Evolutionary conservation across 2,329 filamentous ascomycete genomes (phyloP).

Genomic region (Cladosporium sp.): DNA sequence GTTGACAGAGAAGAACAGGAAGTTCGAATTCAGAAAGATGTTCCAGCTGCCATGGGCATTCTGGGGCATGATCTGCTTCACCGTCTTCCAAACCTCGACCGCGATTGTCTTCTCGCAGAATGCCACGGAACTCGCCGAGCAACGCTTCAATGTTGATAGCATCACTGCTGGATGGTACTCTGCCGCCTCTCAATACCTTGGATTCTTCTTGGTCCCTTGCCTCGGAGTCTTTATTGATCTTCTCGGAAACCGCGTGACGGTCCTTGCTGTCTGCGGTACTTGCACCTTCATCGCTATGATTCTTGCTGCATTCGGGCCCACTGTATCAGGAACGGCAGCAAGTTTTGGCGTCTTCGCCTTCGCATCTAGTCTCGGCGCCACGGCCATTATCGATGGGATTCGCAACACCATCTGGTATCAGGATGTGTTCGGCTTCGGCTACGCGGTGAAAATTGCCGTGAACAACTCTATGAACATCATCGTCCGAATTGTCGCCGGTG

Average conservation of each 20-base stretch:
- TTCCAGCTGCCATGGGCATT: slow-evolving; percentile 62
- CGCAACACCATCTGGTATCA: slow-evolving; percentile 63
- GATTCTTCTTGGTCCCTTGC: slow-evolving; percentile 61
- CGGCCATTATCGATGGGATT: slow-evolving; percentile 62
- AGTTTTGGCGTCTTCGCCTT: slow-evolving; percentile 63
- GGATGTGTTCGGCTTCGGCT: slow-evolving; percentile 62
- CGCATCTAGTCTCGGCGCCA: slow-evolving; percentile 58
- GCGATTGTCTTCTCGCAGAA: slow-evolving; percentile 59
- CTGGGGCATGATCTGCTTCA: slow-evolving; percentile 59
- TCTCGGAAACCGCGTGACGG: slow-evolving; percentile 54
- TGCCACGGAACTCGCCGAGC: slow-evolving; percentile 62
- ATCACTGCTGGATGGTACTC: slow-evolving; percentile 64
- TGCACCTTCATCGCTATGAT: slow-evolving; percentile 58
- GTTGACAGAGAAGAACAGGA: slow-evolving; percentile 62
- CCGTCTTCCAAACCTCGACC: slow-evolving; percentile 61
- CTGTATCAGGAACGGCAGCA: slow-evolving; percentile 56
- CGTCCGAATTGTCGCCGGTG: slow-evolving; percentile 58
- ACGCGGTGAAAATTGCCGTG: slow-evolving; percentile 62
- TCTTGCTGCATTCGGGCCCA: slow-evolving; percentile 56
- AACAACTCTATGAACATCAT: slow-evolving; percentile 67
- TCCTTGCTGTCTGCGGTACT: slow-evolving; percentile 50
- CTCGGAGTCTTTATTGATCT: slow-evolving; percentile 61
- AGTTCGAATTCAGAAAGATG: slow-evolving; percentile 59
- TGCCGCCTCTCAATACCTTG: slow-evolving; percentile 57
- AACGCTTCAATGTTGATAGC: slow-evolving; percentile 58